Base-by-base conservation (phyloP, 2,329 filamentous ascomycete genomes). In the Nemania bipapillata region DNA sequence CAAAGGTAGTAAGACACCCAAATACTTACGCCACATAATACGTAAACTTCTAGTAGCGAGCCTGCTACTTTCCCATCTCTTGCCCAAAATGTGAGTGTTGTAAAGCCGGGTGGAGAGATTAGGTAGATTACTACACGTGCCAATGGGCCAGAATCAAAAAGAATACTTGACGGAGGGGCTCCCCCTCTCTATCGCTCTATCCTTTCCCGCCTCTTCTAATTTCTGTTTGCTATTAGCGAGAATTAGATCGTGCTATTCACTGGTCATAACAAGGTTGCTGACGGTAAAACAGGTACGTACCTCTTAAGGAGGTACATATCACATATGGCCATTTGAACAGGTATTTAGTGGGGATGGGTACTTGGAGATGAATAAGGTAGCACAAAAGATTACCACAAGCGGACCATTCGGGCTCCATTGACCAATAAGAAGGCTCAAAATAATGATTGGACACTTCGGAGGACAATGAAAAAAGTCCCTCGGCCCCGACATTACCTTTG, bases 331-430 rank as follows among this genome's bases (percentile, higher is more conserved):
- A 40, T 53, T 22, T 4, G 20, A 53, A 37, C 24, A 67, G 63
- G 69, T 71, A 69, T 63, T 58, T 52, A 61, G 59, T 63, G 66
- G 61, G 28, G 67, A 65, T 47, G 40, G 57, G 63, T 70, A 71
- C 70, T 65, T 71, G 68, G 70, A 62, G 70, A 64, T 47, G 35
- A 60, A 70, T 58, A 59, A 59, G 63, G 28, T 57, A 61, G 28
- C 49, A 65, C 26, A 28, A 68, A 68, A 66, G 64, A 72, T 68
- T 72, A 72, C 70, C 65, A 65, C 63, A 72, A 72, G 70, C 70
- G 70, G 70, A 72, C 67, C 58, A 57, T 64, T 66, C 47, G 30
- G 20, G 59, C 58, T 40, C 42, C 26, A 63, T 68, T 68, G 68
- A 28, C 70, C 70, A 72, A 72, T 72, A 15, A 47, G 28, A 57